Evolutionary conservation across 192 early-diverging fungal species (phyloP).

Genomic region (Umbelopsis ramanniana): DNA sequence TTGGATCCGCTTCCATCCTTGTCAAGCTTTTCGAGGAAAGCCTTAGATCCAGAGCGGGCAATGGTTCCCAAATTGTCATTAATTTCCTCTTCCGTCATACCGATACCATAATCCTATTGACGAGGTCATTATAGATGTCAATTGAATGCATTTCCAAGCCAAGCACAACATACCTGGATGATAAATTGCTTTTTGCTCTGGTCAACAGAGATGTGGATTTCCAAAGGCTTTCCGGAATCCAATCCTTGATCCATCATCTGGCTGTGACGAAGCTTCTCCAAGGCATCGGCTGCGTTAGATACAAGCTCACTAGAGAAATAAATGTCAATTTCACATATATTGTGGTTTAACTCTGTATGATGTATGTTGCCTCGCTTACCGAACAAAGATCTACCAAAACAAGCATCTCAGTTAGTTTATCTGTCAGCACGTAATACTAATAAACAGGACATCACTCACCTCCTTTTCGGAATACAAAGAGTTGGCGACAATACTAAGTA

Average conservation of each 20-base stretch:
- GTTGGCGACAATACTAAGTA: conserved; percentile 67
- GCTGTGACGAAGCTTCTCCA: conserved; percentile 63
- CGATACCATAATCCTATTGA: conserved; percentile 72
- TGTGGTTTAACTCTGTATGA: not conserved
- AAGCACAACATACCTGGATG: conserved; percentile 45
- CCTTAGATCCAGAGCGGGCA: conserved; percentile 83
- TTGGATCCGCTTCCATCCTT: conserved; percentile 46
- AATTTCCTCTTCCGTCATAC: conserved; percentile 79
- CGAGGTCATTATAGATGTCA: conserved; percentile 44
- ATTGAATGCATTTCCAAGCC: not conserved
- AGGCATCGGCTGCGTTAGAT: conserved; percentile 67
- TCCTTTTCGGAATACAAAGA: conserved; percentile 71
- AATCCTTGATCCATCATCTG: conserved; percentile 45
- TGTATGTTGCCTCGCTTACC: not conserved
- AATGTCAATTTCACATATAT: not conserved
- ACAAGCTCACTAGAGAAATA: conserved; percentile 53
- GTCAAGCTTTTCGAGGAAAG: conserved; percentile 69
- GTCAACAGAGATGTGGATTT: conserved; percentile 63
- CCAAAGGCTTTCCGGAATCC: conserved; percentile 55
- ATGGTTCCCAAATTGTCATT: conserved; percentile 82
- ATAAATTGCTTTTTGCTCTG: conserved; percentile 54
- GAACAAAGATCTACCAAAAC: conserved; percentile 26
- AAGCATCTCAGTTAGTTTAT: not conserved
- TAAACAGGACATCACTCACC: conserved; percentile 46
- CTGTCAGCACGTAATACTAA: conserved; percentile 33